Evolutionary conservation across 1,139 yeast genomes (phyloP).

Genomic region (Yamadazyma jaroonii): DNA sequence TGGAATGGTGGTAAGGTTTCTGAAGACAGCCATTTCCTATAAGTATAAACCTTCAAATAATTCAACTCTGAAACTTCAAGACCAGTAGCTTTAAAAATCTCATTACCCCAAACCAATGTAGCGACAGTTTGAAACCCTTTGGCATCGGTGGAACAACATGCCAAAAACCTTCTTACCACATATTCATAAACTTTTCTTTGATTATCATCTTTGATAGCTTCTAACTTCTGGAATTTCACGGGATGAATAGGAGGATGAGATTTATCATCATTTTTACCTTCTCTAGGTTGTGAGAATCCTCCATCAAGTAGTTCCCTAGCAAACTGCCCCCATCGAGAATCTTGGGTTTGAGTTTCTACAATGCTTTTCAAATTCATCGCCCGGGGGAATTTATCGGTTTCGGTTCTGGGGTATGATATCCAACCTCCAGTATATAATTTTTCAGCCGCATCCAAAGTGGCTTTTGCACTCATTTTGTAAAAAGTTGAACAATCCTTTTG

Average conservation of each 20-base stretch:
- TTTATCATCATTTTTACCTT: slow-evolving; percentile 83
- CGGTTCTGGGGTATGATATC: slow-evolving; percentile 95
- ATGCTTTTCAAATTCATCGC: slow-evolving; percentile 66
- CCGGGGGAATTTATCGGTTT: slow-evolving; percentile 82
- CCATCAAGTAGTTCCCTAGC: slow-evolving; percentile 32
- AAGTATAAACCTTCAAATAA: slow-evolving; percentile 76
- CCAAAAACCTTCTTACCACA: slow-evolving; percentile 81
- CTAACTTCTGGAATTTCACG: slow-evolving; percentile 46
- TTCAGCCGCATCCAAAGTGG: slow-evolving; percentile 82
- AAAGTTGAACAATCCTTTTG: slow-evolving; percentile 81
- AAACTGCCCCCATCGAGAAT: slow-evolving; percentile 48
- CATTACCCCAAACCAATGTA: slow-evolving; percentile 73
- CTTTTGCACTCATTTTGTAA: slow-evolving; percentile 79
- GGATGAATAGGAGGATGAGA: slow-evolving; percentile 99
- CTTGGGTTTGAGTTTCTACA: slow-evolving; percentile 57
- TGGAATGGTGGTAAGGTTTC: slow-evolving; percentile 64
- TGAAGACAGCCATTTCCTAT: slow-evolving; percentile 74
- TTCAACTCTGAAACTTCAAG: slow-evolving; percentile 68
- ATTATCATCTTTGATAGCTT: slow-evolving; percentile 35
- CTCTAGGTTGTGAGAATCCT: slow-evolving; percentile 60
- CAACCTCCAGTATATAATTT: slow-evolving; percentile 80
- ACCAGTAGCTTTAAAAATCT: slow-evolving; percentile 68
- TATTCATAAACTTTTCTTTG: slow-evolving; percentile 83
- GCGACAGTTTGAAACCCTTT: slow-evolving; percentile 68
- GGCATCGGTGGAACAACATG: slow-evolving; percentile 92